Base-by-base conservation (phyloP, 768 basidiomycete genomes). In the Cystobasidium ongulense region DNA sequence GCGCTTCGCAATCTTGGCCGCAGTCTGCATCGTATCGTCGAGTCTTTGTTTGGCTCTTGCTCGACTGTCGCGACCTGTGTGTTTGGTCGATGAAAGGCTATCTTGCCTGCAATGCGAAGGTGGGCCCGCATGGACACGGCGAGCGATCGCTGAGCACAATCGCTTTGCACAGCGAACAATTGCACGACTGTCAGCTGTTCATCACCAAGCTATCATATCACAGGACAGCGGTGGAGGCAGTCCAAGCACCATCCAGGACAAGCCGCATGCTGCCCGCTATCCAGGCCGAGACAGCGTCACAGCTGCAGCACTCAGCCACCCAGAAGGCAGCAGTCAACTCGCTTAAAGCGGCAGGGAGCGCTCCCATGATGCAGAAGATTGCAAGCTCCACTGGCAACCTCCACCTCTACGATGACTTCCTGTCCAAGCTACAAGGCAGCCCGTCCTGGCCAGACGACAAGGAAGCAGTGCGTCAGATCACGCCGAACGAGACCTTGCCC, bases 381-480 rank as follows among this genome's bases (percentile, higher is more conserved):
- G 57, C 43, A 13, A 53, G 21, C 29, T 27, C 38, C 3, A 52
- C 54, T 8, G 61, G 61, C 27, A 43, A 73, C 27, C 36, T 76
- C 17, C 38, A 52, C 35, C 68, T 39, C 33, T 76, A 76, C 64
- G 70, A 72, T 21, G 35, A 72, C 43, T 76, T 77, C 39, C 25
- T 77, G 61, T 39, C 38, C 23, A 77, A 77, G 68, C 64, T 77
- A 29, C 39, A 29, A 29, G 43, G 35, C 23, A 57, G 66, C 15
- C 74, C 77, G 1, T 0, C 53, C 8, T 77, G 77, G 77, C 53
- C 72, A 0, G 15, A 54, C 1, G 39, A 63, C 1, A 74, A 76
- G 41, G 77, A 77, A 54, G 75, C 75, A 64, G 77, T 75, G 1
- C 25, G 75, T 63, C 38, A 31, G 8, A 64, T 8, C 63, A 8